Conservation (phyloP, 2,329 filamentous ascomycete species). For the Colletotrichum simmondsii region DNA sequence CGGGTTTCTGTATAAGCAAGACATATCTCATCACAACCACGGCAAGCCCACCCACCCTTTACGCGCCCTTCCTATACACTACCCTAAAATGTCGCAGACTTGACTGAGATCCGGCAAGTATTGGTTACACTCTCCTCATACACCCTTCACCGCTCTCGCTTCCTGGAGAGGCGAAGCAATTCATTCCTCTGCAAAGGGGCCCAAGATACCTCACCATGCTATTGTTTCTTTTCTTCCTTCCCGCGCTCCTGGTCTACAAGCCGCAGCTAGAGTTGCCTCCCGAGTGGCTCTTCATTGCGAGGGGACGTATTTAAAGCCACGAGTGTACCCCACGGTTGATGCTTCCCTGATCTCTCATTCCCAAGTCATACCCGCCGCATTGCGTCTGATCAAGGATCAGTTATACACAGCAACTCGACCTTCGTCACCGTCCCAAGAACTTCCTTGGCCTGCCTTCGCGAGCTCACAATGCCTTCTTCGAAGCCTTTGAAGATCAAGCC, state of each 20-base stretch:
- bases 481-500: slow-evolving; percentile 68
- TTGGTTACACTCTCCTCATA: slow-evolving; percentile 36
- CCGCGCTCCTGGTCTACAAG: slow-evolving; percentile 2
- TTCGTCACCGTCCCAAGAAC: neutral
- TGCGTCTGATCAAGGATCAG: neutral
- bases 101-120: slow-evolving; percentile 37
- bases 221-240: slow-evolving; percentile 29
- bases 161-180: slow-evolving; percentile 22
- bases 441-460: neutral
- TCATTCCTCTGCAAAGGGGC: slow-evolving; percentile 8
- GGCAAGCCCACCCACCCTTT: slow-evolving; percentile 25
- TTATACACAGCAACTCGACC: neutral
- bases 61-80: slow-evolving; percentile 29
- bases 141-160: slow-evolving; percentile 36
- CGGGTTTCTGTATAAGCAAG: slow-evolving; percentile 33
- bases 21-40: slow-evolving; percentile 32
- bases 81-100: slow-evolving; percentile 35
- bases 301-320: slow-evolving; percentile 24
- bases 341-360: neutral
- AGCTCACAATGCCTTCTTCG: slow-evolving; percentile 31
- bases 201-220: slow-evolving; percentile 5
- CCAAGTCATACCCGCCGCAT: slow-evolving; percentile 8
- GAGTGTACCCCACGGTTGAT: neutral
- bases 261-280: neutral
- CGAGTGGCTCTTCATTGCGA: slow-evolving; percentile 10